Evolutionary conservation across 208 protist species (phyloP), one percentile per base, ranked within the genome.

Genomic region (Endotrypanum monterogeii): DNA sequence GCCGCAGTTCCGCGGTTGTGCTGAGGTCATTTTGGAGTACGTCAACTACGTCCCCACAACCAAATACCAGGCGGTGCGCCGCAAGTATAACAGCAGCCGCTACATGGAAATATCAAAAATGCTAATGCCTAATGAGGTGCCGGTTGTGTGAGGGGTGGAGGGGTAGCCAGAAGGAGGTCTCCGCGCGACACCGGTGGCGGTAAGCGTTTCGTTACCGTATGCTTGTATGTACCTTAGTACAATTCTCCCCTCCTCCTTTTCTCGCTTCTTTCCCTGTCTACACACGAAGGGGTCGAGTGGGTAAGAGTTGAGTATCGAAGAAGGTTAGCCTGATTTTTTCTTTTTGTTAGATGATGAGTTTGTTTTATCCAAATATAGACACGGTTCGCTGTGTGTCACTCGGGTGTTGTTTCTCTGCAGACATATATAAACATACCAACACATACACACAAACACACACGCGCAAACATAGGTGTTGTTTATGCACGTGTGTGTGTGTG

Each of bases 41-140:
- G 85, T 94, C 32, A 82, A 84, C 65, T 89, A 91, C 78, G 78
- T 96, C 18, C 84, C 88, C 37, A 96, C 89, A 9, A 94, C 87
- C 58, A 92, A 93, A 74, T 96, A 94, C 67, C 91, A 96, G 67
- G 89, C 93, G 46, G 88, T 97, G 68, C 89, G 90, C 51, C 89
- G 87, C 48, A 97, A 97, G 86, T 97, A 97, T 83, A 90, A 84
- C 79, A 92, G 82, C 75, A 73, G 67, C 58, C 84, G 85, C 37
- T 94, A 89, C 73, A 88, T 88, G 32, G 93, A 97, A 73, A 85
- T 96, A 28, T 80, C 90, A 9, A 92, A 92, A 76, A 80, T 92
- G 74, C 65, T 83, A 68, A 72, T 89, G 67, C 92, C 92, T 55
- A 88, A 83, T 37, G 82, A 92, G 62, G 44, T 94, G 30, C 87